Evolutionary conservation across 305 asterid species (phyloP), one percentile per base, ranked within the genome.

Genomic region (Withania somnifera): DNA sequence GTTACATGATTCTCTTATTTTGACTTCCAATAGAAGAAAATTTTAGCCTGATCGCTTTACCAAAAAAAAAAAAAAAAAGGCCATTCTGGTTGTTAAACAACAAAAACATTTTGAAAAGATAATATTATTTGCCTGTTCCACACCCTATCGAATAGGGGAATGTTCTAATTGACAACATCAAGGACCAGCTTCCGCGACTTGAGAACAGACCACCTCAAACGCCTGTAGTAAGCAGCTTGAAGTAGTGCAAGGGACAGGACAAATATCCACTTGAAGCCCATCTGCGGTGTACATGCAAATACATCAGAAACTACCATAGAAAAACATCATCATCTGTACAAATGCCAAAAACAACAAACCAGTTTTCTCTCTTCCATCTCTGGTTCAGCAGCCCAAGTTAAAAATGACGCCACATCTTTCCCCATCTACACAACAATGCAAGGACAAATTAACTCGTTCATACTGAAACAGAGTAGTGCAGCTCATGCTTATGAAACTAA

Each of bases 341-440:
- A 26, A 75, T 30, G 50, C 61, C 17, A 50, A 75, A 75, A 75
- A 26, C 45, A 76, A 84, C 89, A 87, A 82, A 94, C 98, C 90
- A 94, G 93, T 85, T 94, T 94, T 76, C 98, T 88, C 90, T 94
- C 98, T 88, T 94, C 98, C 98, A 94, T 94, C 82, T 94, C 98
- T 53, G 98, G 98, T 88, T 94, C 97, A 0, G 98, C 97, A 47
- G 98, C 98, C 98, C 98, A 94, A 6, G 91, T 53, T 86, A 94
- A 91, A 84, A 94, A 94, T 71, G 97, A 81, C 54, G 91, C 97
- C 0, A 94, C 85, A 79, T 94, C 98, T 88, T 94, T 94, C 81
- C 98, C 98, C 98, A 94, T 94, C 98, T 94, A 86, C 30, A 86
- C 80, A 52, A 73, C 68, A 76, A 67, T 68, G 38, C 26, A 81